Conservation (phyloP, 805 yeast species). For the Candida chauliodis region DNA sequence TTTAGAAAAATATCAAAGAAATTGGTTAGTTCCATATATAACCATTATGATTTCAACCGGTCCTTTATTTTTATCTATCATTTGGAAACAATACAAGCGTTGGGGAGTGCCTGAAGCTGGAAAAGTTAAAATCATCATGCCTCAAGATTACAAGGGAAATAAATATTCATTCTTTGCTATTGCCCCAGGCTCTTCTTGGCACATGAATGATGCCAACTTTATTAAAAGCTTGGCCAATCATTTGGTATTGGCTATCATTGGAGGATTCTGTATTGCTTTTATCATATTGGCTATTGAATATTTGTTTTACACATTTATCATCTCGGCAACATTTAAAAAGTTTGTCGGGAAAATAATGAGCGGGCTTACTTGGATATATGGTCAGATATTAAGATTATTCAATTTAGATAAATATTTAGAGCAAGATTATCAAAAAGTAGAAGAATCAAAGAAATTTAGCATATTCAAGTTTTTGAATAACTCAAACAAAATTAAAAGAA, state of each 20-base stretch:
- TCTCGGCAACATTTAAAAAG: conserved; percentile 26
- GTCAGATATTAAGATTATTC: conserved; percentile 4
- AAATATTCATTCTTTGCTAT: conserved; percentile 66
- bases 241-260: conserved; percentile 64
- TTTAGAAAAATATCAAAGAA: conserved; percentile 54
- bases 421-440: neutral
- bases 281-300: conserved; percentile 35
- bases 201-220: conserved; percentile 78
- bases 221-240: conserved; percentile 73
- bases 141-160: conserved; percentile 64
- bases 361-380: neutral
- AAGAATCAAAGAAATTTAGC: conserved; percentile 1
- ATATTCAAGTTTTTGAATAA: conserved; percentile 1
- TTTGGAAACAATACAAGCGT: conserved; percentile 85
- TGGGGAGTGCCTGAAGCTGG: conserved; percentile 70
- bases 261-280: conserved; percentile 61
- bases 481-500: conserved; percentile 21
- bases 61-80: conserved; percentile 78
- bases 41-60: conserved; percentile 95
- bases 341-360: conserved; percentile 12
- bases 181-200: conserved; percentile 89
- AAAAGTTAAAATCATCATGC: conserved; percentile 65
- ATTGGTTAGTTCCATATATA: conserved; percentile 83
- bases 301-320: conserved; percentile 35
- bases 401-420: conserved; percentile 7